A percentile compares a stretch with the other conserved stretches of the same genome.
These are phyloP conservation scores for Boletus subluridellus DNA, from an alignment of 1,284 basidiomycete genomes.

Conservation along the genomic window DNA sequence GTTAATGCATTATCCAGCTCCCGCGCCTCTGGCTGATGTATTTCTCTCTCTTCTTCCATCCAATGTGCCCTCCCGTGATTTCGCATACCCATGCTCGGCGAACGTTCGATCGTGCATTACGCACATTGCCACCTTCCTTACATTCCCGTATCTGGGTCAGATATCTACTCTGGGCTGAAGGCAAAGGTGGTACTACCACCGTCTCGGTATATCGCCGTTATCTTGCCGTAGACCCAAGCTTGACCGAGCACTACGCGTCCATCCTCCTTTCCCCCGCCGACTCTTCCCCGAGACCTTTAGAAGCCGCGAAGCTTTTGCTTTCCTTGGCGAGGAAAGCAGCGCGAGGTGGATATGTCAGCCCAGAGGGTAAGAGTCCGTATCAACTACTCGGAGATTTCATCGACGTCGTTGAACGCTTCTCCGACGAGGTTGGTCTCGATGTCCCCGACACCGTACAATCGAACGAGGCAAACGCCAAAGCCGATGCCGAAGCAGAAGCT, in stretches of 20 bases:
- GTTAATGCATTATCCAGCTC: constrained; percentile 51
- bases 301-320: constrained; percentile 90
- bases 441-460: constrained; percentile 68
- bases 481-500: constrained; percentile 44
- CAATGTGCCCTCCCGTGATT: constrained; percentile 80
- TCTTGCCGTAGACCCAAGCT: constrained; percentile 76
- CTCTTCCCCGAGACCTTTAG: constrained; percentile 76
- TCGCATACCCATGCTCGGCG: constrained; percentile 88
- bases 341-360: constrained; percentile 79
- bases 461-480: constrained; percentile 44
- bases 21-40: constrained; percentile 95
- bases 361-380: constrained; percentile 94
- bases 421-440: constrained; percentile 90
- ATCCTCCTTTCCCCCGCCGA: constrained; percentile 69
- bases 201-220: constrained; percentile 90
- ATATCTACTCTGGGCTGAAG: constrained; percentile 93
- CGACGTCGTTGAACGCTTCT: constrained; percentile 85
- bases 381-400: constrained; percentile 93
- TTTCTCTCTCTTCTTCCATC: constrained; percentile 86
- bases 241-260: constrained; percentile 83
- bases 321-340: constrained; percentile 80
- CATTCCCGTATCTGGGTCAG: constrained; percentile 92
- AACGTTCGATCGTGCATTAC: constrained; percentile 92
- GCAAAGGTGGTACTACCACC: constrained; percentile 78
- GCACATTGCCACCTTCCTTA: constrained; percentile 91